A percentile compares a stretch with the other conserved stretches of the same genome.
These are phyloP conservation scores for Persicaria tinctoria DNA, from an alignment of 148 eudicot genomes.

Conservation along the genomic window DNA sequence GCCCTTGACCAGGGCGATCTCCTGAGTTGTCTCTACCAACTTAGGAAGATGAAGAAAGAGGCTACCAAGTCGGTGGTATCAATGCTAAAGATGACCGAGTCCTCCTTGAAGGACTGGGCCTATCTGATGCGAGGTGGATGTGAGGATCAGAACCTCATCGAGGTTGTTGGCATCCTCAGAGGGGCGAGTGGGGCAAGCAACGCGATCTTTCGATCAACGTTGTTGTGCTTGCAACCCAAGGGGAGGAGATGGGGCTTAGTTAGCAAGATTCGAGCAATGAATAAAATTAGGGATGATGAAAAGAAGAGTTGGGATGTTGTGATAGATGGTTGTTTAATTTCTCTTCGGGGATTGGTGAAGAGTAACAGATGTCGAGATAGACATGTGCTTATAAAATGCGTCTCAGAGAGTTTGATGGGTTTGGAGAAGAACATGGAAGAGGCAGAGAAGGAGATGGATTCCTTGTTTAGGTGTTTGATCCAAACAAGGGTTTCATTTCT, in stretches of 20 bases:
- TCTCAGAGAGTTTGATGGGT: neutral
- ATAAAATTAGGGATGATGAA: no score
- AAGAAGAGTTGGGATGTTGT: neutral
- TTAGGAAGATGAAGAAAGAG: neutral
- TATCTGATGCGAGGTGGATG: neutral
- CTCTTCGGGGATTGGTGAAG: neutral
- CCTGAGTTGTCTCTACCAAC: neutral
- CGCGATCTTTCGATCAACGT: neutral
- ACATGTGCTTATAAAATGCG: neutral
- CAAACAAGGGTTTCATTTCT: neutral
- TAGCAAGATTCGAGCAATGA: no score
- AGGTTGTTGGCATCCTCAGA: neutral
- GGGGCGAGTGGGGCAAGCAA: neutral
- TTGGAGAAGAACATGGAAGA: slow-evolving; percentile 2
- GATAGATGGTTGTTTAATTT: neutral
- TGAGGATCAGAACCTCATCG: neutral
- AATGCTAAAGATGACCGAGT: neutral
- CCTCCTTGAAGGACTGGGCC: neutral
- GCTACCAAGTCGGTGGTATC: neutral
- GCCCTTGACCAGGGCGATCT: neutral
- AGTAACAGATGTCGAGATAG: neutral
- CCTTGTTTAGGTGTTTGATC: slow-evolving; percentile 5
- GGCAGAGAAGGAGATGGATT: neutral
- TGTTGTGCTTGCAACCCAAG: neutral
- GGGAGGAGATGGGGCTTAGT: neutral